Evolutionary conservation across 371 early-diverging fungal genomes (phyloP), one percentile per base, ranked within the genome.

Genomic region (Choanephora cucurbitarum): DNA sequence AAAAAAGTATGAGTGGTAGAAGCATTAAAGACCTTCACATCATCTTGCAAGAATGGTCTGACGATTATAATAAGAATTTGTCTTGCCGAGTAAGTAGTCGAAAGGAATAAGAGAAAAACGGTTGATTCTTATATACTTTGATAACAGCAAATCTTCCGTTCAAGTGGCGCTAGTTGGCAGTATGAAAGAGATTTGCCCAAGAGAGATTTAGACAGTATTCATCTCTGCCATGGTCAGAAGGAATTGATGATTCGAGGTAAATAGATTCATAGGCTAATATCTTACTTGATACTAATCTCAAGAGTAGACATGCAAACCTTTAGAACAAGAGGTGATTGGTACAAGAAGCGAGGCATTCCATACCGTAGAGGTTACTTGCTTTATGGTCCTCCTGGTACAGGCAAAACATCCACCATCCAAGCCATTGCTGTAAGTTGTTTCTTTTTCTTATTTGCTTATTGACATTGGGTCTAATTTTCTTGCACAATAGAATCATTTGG

Each of bases 321-420:
- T 56, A 56, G 56, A 28, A 57, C 40, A 10, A 49, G 68, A 32
- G 60, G 57, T 44, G 48, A 58, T 13, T 96, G 96, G 96, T 96
- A 95, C 54, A 75, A 84, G 22, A 87, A 90, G 40, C 80, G 95
- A 31, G 96, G 95, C 1, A 90, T 96, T 45, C 97, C 97, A 3
- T 94, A 94, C 58, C 83, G 97, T 3, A 81, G 98, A 32, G 98
- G 98, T 2, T 83, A 84, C 57, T 79, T 99, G 44, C 91, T 99
- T 57, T 98, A 98, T 76, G 99, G 99, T 4, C 97, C 99, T 22
- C 97, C 99, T 11, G 98, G 98, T 51, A 96, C 96, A 5, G 99
- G 99, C 3, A 99, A 99, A 74, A 98, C 99, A 0, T 96, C 98
- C 0, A 92, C 96, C 1, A 94, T 97, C 41, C 79, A 96, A 49